These are phyloP conservation scores for Diophrys appendiculata DNA, from an alignment of 73 alveolate genomes.

Conservation along the genomic window DNA sequence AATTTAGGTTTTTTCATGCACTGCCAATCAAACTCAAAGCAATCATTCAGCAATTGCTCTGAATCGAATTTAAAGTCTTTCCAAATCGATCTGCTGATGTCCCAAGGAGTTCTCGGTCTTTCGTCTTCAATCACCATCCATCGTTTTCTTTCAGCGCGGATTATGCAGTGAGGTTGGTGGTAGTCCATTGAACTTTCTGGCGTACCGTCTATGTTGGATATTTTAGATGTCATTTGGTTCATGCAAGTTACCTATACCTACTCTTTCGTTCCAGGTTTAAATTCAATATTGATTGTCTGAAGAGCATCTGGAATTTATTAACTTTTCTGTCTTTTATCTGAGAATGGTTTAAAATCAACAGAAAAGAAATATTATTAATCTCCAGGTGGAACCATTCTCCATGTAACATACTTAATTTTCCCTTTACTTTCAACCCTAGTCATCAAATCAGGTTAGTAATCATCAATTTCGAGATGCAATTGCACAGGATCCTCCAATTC, in stretches of 20 bases:
- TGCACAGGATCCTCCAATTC: conserved; percentile 29
- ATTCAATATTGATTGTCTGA: too few relatives aligned
- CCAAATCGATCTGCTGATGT: conserved; percentile 21
- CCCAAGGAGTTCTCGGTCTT: conserved; percentile 45
- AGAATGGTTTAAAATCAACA: conserved; percentile 24
- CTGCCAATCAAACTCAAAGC: conserved; percentile 59
- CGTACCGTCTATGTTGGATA: too few relatives aligned
- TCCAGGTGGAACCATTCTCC: conserved; percentile 56
- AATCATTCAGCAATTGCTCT: conserved; percentile 5
- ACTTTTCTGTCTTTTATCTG: not conserved
- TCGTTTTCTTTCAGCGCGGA: too few relatives aligned
- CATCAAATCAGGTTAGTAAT: conserved; percentile 48
- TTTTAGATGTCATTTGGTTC: too few relatives aligned
- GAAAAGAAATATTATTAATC: conserved; percentile 27
- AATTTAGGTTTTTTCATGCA: too few relatives aligned
- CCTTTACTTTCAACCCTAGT: conserved; percentile 5
- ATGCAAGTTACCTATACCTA: too few relatives aligned
- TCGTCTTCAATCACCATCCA: too few relatives aligned
- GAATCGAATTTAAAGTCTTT: conserved; percentile 42
- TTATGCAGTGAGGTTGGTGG: too few relatives aligned
- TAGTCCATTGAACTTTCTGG: too few relatives aligned
- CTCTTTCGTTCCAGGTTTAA: too few relatives aligned
- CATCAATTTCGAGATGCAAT: conserved; percentile 57
- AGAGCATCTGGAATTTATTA: too few relatives aligned
- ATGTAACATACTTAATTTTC: not conserved